phyloP scores from a whole-genome alignment of 768 basidiomycete species.

The Xerocomellus dryophilus region DNA sequence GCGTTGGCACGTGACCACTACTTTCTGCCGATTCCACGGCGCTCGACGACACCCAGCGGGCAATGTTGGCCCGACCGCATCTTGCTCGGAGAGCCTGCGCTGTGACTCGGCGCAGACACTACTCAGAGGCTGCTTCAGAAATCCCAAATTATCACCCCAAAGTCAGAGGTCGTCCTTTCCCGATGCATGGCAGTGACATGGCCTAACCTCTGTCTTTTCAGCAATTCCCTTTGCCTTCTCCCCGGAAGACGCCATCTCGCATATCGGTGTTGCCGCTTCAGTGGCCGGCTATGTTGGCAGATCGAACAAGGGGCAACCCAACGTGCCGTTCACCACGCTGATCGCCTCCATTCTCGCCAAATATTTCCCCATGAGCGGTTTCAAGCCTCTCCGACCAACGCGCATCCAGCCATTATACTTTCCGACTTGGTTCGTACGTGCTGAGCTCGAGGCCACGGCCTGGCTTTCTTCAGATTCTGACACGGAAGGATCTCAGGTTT shows the following conservation, averaged over 20 bases:
- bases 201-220: constrained; percentile 23
- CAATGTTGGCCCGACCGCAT: constrained; percentile 19
- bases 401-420: constrained; percentile 55
- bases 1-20: constrained; percentile 25
- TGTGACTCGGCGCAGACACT: constrained; percentile 12
- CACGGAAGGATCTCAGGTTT: constrained; percentile 25
- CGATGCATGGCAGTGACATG: neutral
- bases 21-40: neutral
- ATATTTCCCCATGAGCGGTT: constrained; percentile 38
- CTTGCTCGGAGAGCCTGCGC: neutral
- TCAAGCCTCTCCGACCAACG: constrained; percentile 41
- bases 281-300: constrained; percentile 29
- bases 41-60: neutral
- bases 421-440: constrained; percentile 61
- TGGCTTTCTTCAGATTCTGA: constrained; percentile 27
- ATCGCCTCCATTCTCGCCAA: constrained; percentile 35
- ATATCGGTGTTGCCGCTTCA: constrained; percentile 35
- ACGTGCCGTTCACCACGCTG: constrained; percentile 24
- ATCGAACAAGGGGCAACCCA: constrained; percentile 9
- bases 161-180: constrained; percentile 37
- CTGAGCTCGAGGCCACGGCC: constrained; percentile 42
- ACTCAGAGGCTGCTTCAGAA: constrained; percentile 14
- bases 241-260: constrained; percentile 42
- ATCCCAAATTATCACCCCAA: constrained; percentile 31
- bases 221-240: constrained; percentile 53